Evolutionary conservation across 1,284 basidiomycete species (phyloP), one percentile per base, ranked within the genome.

Genomic region (Heterobasidion annosum): DNA sequence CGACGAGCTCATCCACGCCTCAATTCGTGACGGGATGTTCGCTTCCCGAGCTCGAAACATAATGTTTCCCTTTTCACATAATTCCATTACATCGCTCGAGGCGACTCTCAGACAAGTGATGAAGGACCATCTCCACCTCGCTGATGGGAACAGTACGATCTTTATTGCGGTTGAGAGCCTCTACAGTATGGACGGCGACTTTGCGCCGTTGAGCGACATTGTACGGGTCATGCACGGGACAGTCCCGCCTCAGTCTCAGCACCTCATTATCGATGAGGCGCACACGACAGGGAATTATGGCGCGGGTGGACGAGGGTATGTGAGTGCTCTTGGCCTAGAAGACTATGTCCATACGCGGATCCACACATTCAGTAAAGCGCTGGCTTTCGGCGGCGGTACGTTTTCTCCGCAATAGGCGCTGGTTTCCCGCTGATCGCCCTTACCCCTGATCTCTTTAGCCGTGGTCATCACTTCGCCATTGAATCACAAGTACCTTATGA

Each of bases 181-280:
- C 34, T 51, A 51, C 25, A 51, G 50, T 19, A 51, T 51, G 50
- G 50, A 51, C 25, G 50, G 50, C 6, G 50, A 51, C 34, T 51
- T 51, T 25, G 34, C 16, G 9, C 50, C 50, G 18, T 35, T 51
- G 10, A 9, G 10, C 15, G 40, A 51, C 16, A n/a, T 51, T 19
- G 16, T 51, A 12, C 13, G 35, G 13, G 16, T 51, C 16, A 33
- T 51, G 35, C 16, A 32, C 9, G 40, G 32, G 35, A 12, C 5
- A 8, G 32, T 51, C 16, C 40, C 50, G 10, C 35, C 34, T 10
- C 15, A 25, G 10, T 16, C 50, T n/a, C 50, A 34, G 18, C 50
- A 51, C 25, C 12, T 51, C n/a, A 43, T 51, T 5, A 51, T 51
- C 50, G 50, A 51, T 19, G 50, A 51, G 50, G 50, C 50, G 16